Conservation (phyloP, 2,329 filamentous ascomycete species). For the Colletotrichum tamarilloi region DNA sequence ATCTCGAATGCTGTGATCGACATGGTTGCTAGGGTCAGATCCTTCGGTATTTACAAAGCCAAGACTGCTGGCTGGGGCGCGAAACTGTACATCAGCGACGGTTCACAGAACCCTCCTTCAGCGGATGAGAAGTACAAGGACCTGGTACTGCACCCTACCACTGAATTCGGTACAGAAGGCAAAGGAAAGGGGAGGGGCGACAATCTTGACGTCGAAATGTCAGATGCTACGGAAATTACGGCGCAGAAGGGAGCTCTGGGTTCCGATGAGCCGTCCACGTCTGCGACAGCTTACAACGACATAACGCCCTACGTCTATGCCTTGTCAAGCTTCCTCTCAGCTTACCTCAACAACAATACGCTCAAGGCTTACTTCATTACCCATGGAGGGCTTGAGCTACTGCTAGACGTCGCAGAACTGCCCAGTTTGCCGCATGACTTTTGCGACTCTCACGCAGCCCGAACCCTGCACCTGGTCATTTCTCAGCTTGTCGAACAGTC, state of each 20-base stretch:
- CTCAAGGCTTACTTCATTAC: constrained; percentile 82
- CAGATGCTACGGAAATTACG: constrained; percentile 57
- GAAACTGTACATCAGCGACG: constrained; percentile 76
- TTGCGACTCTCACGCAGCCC: constrained; percentile 73
- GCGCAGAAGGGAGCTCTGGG: constrained; percentile 35
- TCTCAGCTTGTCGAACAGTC: constrained; percentile 83
- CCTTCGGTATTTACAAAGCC: constrained; percentile 78
- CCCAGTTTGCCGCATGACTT: constrained; percentile 83
- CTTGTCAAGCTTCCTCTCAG: constrained; percentile 77
- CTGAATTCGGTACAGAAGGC: constrained; percentile 47
- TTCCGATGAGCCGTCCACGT: constrained; percentile 40
- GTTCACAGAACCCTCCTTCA: constrained; percentile 67
- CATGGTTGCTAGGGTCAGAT: constrained; percentile 85
- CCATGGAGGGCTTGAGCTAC: constrained; percentile 81
- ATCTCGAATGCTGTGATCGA: constrained; percentile 89
- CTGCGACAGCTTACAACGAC: constrained; percentile 44
- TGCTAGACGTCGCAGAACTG: constrained; percentile 86
- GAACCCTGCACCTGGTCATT: constrained; percentile 79
- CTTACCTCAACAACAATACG: constrained; percentile 79
- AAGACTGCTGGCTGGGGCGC: constrained; percentile 78
- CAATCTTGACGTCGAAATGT: constrained; percentile 73
- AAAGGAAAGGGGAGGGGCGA: constrained; percentile 50
- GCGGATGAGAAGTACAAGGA: constrained; percentile 58
- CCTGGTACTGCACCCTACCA: constrained; percentile 35
- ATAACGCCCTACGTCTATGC: constrained; percentile 80